A percentile compares a stretch with the other conserved stretches of the same genome.
These are phyloP conservation scores for Trichocladium uniseriatum DNA, from an alignment of 495 filamentous ascomycete species.

Conservation along the genomic window DNA sequence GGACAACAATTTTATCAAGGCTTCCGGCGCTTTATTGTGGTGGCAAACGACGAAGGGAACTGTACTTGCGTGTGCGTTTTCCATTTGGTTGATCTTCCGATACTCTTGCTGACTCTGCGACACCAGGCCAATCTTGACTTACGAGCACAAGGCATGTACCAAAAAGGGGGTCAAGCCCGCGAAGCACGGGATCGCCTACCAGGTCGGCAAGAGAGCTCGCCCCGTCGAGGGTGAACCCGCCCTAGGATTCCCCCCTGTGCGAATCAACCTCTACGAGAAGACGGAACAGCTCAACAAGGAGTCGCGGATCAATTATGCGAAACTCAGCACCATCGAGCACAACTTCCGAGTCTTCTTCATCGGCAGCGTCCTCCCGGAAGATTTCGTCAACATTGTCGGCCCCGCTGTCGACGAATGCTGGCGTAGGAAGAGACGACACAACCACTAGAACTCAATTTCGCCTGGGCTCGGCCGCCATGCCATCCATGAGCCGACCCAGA, in stretches of 20 bases:
- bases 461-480: not conserved
- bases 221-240: slow-evolving; percentile 29
- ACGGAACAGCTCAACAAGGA: slow-evolving; percentile 35
- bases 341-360: slow-evolving; percentile 40
- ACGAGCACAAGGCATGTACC: slow-evolving; percentile 34
- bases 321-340: slow-evolving; percentile 41
- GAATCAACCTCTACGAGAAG: slow-evolving; percentile 21
- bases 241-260: slow-evolving; percentile 34
- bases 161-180: slow-evolving; percentile 38
- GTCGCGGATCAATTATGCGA: slow-evolving; percentile 39
- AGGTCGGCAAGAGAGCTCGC: slow-evolving; percentile 20
- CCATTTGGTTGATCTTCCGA: not conserved
- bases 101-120: not conserved
- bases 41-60: slow-evolving; percentile 39
- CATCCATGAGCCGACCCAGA: not conserved
- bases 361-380: slow-evolving; percentile 24
- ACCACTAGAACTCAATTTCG: not conserved
- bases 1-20: slow-evolving; percentile 30
- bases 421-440: slow-evolving; percentile 29
- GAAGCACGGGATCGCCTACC: slow-evolving; percentile 39
- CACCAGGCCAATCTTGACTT: slow-evolving; percentile 40
- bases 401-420: slow-evolving; percentile 39
- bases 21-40: slow-evolving; percentile 39
- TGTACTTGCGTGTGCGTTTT: slow-evolving; percentile 41
- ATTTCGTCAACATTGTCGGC: slow-evolving; percentile 29